Percentiles rank a stretch among this genome's conserved stretches.
phyloP scores from a whole-genome alignment of 805 yeast genomes.

The Yamadazyma kitorensis region DNA sequence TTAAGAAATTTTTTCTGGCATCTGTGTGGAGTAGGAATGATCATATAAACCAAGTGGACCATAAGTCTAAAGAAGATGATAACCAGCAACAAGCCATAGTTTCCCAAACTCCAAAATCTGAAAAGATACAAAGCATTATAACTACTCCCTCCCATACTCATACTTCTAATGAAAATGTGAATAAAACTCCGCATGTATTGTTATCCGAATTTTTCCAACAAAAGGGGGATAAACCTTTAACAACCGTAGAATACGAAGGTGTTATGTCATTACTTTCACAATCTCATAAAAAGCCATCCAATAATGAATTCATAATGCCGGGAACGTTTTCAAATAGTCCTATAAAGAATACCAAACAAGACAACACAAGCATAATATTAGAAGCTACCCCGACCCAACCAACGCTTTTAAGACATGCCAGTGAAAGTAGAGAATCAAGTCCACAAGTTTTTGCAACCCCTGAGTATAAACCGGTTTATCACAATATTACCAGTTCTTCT shows the following conservation, averaged over 20 bases:
- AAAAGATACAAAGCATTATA: constrained; percentile 1
- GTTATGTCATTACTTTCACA: constrained; percentile 54
- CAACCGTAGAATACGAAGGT: constrained; percentile 79
- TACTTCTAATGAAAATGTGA: background rate
- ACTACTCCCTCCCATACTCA: background rate
- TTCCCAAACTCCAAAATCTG: background rate
- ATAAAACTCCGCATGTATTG: constrained; percentile 45
- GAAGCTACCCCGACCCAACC: constrained; percentile 28
- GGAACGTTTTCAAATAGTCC: constrained; percentile 11
- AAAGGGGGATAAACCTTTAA: constrained; percentile 73
- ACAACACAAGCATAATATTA: constrained; percentile 6
- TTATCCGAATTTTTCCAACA: constrained; percentile 67
- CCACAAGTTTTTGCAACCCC: constrained; percentile 22
- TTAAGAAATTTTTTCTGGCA: constrained; percentile 2
- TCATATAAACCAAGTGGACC: background rate
- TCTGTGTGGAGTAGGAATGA: constrained; percentile 4
- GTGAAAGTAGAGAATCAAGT: constrained; percentile 14
- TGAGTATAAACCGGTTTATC: constrained; percentile 38
- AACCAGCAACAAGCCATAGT: constrained; percentile 1
- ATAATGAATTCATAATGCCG: constrained; percentile 11
- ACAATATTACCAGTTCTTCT: constrained; percentile 15
- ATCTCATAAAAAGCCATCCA: constrained; percentile 10
- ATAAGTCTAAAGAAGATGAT: background rate
- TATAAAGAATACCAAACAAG: constrained; percentile 2
- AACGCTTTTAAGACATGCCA: constrained; percentile 20